Base-by-base conservation (phyloP, 2,329 filamentous ascomycete genomes). In the Ampelomyces quisqualis region DNA sequence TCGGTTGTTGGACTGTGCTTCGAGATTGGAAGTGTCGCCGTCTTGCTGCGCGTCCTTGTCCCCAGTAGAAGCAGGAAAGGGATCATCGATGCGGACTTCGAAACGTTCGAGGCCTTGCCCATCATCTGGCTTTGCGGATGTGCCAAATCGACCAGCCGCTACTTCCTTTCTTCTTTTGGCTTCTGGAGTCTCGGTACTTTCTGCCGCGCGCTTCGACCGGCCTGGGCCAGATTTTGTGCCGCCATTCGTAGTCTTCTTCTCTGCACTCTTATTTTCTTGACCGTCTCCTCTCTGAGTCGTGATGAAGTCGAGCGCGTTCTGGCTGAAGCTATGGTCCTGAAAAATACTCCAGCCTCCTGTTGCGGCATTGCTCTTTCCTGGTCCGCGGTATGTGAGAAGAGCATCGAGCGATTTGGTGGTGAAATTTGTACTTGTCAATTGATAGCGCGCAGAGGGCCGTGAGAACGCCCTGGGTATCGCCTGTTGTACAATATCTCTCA, bases 381-480 rank as follows among this genome's bases (percentile, higher is more conserved):
- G 73, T 1, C 90, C 89, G 24, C 83, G 79, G 31, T 83, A 78
- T 11, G 83, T 77, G 11, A 91, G 71, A 28, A 95, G 71, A 2
- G 84, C 84, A 4, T 77, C 74, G 8, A 95, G 72, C 40, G 85
- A 90, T 51, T 81, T 83, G 11, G 87, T 86, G 0, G 79, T 78
- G 14, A 95, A 73, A 34, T 78, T 81, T 2, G 86, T 88, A 4
- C 79, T 68, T 46, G 81, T 78, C 1, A 95, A 71, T 0, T 81
- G 77, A 52, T 87, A 91, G 20, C 89, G 77, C 47, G 85, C 78
- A 20, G 85, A 79, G 0, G 87, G 86, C 10, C 82, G 77, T 1
- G 88, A 93, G 9, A 95, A 76, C 0, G 89, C 89, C 57, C 88
- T 90, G 0, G 89, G 88, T 6, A 95, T 82, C 2, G 87, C 86